These are phyloP conservation scores for Bretschneidera sinensis DNA, from an alignment of 345 rosid species.

Conservation along the genomic window DNA sequence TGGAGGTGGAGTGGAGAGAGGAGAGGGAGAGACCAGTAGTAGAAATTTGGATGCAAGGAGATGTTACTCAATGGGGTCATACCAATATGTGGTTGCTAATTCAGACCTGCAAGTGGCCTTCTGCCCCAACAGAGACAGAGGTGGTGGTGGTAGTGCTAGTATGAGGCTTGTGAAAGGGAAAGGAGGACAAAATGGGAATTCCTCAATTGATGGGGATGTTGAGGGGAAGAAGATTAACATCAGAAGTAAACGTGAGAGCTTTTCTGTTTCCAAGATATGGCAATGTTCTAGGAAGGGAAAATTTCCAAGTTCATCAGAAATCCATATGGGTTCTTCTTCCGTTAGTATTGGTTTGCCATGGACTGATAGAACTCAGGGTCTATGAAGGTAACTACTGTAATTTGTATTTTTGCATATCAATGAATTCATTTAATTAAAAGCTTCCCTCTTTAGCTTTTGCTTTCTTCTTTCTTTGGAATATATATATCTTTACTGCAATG, in stretches of 20 bases:
- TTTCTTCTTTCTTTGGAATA: slow-evolving; percentile 18
- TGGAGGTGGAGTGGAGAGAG: slow-evolving; percentile 18
- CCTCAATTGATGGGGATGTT: slow-evolving; percentile 34
- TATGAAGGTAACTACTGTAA: slow-evolving; percentile 37
- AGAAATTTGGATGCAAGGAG: slow-evolving; percentile 60
- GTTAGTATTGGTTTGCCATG: slow-evolving; percentile 29
- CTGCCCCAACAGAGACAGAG: slow-evolving; percentile 31
- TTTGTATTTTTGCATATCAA: slow-evolving; percentile 22
- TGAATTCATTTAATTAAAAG: slow-evolving; percentile 20
- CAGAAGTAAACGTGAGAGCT: slow-evolving; percentile 85
- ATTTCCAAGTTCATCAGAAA: slow-evolving; percentile 37
- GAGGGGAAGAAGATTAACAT: slow-evolving; percentile 77
- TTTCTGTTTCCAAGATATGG: slow-evolving; percentile 92
- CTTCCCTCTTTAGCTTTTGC: slow-evolving; percentile 10
- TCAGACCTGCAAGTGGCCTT: slow-evolving; percentile 57
- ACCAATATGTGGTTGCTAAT: slow-evolving; percentile 68
- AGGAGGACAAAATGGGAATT: slow-evolving; percentile 37
- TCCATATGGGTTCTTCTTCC: slow-evolving; percentile 28
- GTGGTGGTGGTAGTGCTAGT: slow-evolving; percentile 23
- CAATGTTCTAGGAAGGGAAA: slow-evolving; percentile 78
- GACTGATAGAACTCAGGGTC: slow-evolving; percentile 35
- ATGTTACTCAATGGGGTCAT: slow-evolving; percentile 54
- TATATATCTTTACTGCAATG: slow-evolving; percentile 14
- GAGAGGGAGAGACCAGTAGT: slow-evolving; percentile 60
- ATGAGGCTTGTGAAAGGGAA: slow-evolving; percentile 30